phyloP scores from a whole-genome alignment of 805 yeast species.

The Candida dendrica region DNA sequence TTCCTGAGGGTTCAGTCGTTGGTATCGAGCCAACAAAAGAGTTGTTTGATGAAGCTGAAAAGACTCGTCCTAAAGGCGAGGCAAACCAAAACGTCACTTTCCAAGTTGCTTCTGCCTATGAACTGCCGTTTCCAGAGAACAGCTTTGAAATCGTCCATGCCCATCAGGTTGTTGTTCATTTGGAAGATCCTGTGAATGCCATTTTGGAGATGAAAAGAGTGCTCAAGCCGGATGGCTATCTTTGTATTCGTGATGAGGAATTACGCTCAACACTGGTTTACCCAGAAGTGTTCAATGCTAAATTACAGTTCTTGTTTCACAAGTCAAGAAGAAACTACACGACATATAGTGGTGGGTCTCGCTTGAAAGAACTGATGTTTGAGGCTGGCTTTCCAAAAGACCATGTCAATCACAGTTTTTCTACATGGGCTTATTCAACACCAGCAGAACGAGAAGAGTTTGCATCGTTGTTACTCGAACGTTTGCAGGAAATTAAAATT shows the following conservation, averaged over 20 bases:
- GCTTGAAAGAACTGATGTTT: neutral
- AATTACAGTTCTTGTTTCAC: neutral
- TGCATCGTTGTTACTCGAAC: neutral
- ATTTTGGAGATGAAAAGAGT: slow-evolving; percentile 31
- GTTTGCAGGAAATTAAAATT: neutral
- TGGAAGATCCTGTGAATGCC: slow-evolving; percentile 26
- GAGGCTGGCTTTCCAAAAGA: neutral
- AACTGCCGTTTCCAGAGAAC: slow-evolving; percentile 27
- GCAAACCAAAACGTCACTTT: neutral
- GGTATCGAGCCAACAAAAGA: slow-evolving; percentile 28
- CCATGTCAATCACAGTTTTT: neutral
- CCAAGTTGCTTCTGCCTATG: slow-evolving; percentile 23
- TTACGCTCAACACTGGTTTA: slow-evolving; percentile 10
- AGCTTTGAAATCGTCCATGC: slow-evolving; percentile 32
- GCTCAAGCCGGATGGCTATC: slow-evolving; percentile 25
- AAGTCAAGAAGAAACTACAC: neutral
- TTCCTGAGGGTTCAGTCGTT: slow-evolving; percentile 19
- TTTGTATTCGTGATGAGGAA: slow-evolving; percentile 29
- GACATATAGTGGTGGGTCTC: neutral
- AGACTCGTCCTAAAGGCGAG: neutral
- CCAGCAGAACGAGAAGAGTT: neutral
- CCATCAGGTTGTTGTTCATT: slow-evolving; percentile 32
- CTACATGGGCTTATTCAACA: neutral
- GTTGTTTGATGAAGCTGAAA: slow-evolving; percentile 21
- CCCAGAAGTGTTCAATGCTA: slow-evolving; percentile 14